Conservation (phyloP, 1,284 basidiomycete genomes). For the Cutaneotrichosporon sp. region DNA sequence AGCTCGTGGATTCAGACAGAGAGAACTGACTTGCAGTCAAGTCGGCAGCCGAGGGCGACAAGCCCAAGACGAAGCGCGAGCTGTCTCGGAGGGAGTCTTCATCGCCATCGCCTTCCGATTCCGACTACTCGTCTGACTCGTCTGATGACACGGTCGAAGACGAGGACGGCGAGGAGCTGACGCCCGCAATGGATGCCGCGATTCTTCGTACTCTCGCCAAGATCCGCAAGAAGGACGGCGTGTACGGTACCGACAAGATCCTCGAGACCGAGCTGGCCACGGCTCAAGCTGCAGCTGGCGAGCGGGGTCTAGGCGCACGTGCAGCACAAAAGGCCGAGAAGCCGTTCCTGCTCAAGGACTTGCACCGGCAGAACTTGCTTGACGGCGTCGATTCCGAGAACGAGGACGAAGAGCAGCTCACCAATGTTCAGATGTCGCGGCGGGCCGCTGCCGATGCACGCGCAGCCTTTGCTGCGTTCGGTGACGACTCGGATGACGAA, state of each 20-base stretch:
- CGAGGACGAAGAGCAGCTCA: constrained; percentile 54
- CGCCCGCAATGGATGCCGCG: constrained; percentile 89
- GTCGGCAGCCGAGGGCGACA: background rate
- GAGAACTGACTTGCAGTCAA: constrained; percentile 4
- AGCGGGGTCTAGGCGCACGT: constrained; percentile 28
- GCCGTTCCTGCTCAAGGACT: constrained; percentile 55
- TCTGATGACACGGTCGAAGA: constrained; percentile 76
- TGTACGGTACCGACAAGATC: constrained; percentile 65
- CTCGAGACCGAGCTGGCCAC: constrained; percentile 65
- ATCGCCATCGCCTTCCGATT: constrained; percentile 13
- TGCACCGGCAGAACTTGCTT: constrained; percentile 54
- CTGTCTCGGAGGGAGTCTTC: constrained; percentile 11
- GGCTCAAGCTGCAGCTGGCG: constrained; percentile 38
- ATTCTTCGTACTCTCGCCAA: constrained; percentile 86
- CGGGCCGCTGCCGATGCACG: constrained; percentile 78
- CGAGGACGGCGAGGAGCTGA: constrained; percentile 92
- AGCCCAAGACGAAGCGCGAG: constrained; percentile 12
- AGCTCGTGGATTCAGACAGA: background rate
- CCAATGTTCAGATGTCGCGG: constrained; percentile 76
- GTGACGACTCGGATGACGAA: constrained; percentile 56
- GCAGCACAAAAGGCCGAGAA: constrained; percentile 25
- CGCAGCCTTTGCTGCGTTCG: constrained; percentile 59
- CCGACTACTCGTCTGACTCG: constrained; percentile 36
- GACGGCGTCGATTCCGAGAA: constrained; percentile 32
- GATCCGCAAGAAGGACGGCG: constrained; percentile 80